These are phyloP conservation scores for Aspergillus funiculosus DNA, from an alignment of 495 filamentous ascomycete species.

Conservation along the genomic window DNA sequence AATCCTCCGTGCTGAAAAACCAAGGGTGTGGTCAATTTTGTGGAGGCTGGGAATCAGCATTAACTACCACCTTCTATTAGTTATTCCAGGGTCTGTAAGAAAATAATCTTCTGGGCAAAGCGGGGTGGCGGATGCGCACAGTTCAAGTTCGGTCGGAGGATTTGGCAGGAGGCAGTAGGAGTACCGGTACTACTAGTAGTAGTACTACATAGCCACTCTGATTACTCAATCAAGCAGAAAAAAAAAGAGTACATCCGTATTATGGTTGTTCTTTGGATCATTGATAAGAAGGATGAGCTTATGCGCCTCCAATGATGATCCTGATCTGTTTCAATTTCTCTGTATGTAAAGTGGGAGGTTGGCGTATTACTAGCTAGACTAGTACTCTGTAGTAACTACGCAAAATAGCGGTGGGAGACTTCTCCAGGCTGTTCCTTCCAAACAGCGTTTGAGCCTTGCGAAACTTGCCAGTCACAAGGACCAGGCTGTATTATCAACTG, in stretches of 20 bases:
- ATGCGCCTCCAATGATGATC: background rate
- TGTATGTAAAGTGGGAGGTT: background rate
- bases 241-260: background rate
- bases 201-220: conserved; percentile 1
- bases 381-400: no score
- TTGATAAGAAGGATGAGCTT: background rate
- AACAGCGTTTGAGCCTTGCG: no score
- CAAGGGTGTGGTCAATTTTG: no score
- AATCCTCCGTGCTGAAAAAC: conserved; percentile 8
- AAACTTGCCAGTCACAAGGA: conserved; percentile 4
- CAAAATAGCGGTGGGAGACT: conserved; percentile 12
- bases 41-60: conserved; percentile 16
- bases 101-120: conserved; percentile 7
- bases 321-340: background rate
- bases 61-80: no score
- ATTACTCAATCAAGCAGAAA: background rate
- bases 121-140: conserved; percentile 16
- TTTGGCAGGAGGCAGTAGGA: conserved; percentile 3
- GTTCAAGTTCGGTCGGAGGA: conserved; percentile 3
- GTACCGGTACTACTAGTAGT: no score
- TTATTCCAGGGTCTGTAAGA: background rate
- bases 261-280: background rate
- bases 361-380: no score
- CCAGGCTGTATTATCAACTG: no score
- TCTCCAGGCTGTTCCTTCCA: background rate